These are phyloP conservation scores for Aspergillus heteromorphus DNA, from an alignment of 495 filamentous ascomycete species.

Conservation along the genomic window DNA sequence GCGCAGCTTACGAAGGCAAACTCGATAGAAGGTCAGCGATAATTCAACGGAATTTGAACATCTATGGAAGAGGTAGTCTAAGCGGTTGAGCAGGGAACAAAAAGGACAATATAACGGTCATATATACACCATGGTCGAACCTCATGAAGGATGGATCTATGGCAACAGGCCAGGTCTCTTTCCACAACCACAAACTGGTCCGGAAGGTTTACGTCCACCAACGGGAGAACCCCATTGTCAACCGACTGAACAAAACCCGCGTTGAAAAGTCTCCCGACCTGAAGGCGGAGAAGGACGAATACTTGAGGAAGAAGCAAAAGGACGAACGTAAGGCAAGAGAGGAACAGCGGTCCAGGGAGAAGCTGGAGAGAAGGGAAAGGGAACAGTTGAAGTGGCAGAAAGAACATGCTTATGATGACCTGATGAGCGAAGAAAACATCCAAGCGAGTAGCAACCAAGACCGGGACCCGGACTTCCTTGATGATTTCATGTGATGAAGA, in stretches of 20 bases:
- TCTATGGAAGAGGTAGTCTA: not conserved
- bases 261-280: conserved; percentile 82
- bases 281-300: conserved; percentile 68
- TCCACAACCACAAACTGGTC: conserved; percentile 83
- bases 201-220: conserved; percentile 69
- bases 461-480: conserved; percentile 42
- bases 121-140: conserved; percentile 98
- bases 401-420: conserved; percentile 90
- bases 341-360: conserved; percentile 76
- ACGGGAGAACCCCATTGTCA: conserved; percentile 84
- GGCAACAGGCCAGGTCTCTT: conserved; percentile 91
- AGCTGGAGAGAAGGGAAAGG: conserved; percentile 66
- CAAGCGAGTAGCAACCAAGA: conserved; percentile 47
- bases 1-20: conserved; percentile 97
- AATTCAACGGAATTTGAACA: not conserved
- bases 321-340: conserved; percentile 62
- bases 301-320: conserved; percentile 60
- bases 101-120: conserved; percentile 92
- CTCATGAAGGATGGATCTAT: conserved; percentile 94
- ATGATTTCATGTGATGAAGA: conserved; percentile 51
- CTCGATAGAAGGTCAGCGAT: conserved; percentile 77
- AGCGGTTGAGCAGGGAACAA: conserved; percentile 70
- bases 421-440: conserved; percentile 42
- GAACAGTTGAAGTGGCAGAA: conserved; percentile 88
- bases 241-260: conserved; percentile 94